These are phyloP conservation scores for Chlamydomonas sp. DNA, from an alignment of 139 green algal genomes.

Conservation along the genomic window DNA sequence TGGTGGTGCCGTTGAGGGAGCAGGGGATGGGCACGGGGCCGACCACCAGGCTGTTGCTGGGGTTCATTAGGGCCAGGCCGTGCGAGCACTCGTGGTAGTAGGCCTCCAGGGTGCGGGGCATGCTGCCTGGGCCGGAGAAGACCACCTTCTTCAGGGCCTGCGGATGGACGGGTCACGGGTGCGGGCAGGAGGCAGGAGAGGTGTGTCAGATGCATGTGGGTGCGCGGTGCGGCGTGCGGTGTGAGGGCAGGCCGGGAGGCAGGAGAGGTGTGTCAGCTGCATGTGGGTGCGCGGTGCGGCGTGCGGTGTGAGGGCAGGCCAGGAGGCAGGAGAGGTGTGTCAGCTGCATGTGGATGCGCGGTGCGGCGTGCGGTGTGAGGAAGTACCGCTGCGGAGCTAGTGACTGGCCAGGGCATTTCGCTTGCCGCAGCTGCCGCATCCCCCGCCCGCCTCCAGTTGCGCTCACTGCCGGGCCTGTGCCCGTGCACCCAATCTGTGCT, in stretches of 20 bases:
- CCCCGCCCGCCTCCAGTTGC: too few relatives aligned
- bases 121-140: conserved; percentile 35
- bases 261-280: background rate
- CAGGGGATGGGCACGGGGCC: conserved; percentile 36
- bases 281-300: background rate
- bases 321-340: background rate
- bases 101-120: conserved; percentile 25
- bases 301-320: background rate
- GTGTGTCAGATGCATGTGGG: background rate
- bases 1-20: conserved; percentile 10
- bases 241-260: background rate
- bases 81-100: conserved; percentile 49
- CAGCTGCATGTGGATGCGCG: background rate
- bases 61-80: conserved; percentile 20
- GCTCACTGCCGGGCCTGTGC: too few relatives aligned
- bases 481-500: too few relatives aligned
- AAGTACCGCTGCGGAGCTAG: too few relatives aligned
- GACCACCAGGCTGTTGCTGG: conserved; percentile 46
- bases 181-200: background rate
- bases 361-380: too few relatives aligned
- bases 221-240: background rate
- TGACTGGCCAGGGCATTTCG: too few relatives aligned
- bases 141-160: conserved; percentile 40
- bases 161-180: background rate
- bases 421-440: too few relatives aligned